These are phyloP conservation scores for Tetracladium maxilliforme DNA, from an alignment of 2,329 filamentous ascomycete species.

Conservation along the genomic window DNA sequence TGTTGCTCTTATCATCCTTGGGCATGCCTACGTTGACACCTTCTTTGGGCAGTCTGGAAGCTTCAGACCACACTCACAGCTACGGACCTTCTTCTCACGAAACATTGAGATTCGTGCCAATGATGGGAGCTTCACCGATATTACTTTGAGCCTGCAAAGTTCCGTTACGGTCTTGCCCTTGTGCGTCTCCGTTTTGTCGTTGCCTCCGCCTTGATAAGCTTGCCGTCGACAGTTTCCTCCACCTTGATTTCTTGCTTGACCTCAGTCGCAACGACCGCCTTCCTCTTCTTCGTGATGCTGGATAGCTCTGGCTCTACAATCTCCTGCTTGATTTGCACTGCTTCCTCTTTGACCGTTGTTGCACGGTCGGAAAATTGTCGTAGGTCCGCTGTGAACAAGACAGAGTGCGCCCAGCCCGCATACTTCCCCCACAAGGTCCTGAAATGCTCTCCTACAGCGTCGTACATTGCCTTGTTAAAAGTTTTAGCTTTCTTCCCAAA, in stretches of 20 bases:
- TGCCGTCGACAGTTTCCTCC: slow-evolving; percentile 2
- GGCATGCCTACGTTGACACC: too few species aligned
- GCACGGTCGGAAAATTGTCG: slow-evolving; percentile 60
- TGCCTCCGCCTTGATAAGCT: slow-evolving; percentile 3
- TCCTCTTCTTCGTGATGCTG: slow-evolving; percentile 12
- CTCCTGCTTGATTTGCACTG: slow-evolving; percentile 16
- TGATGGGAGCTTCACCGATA: too few species aligned
- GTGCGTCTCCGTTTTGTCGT: not conserved
- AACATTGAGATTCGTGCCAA: too few species aligned
- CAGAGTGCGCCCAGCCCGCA: slow-evolving; percentile 94
- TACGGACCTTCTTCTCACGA: not conserved
- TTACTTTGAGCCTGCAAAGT: too few species aligned
- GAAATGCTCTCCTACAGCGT: slow-evolving; percentile 83
- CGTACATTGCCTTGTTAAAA: slow-evolving; percentile 77
- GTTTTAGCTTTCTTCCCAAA: slow-evolving; percentile 80
- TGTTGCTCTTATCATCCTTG: too few species aligned
- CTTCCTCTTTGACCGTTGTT: slow-evolving; percentile 27
- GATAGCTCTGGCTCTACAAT: slow-evolving; percentile 14
- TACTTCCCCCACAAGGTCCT: slow-evolving; percentile 80
- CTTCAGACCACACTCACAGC: not conserved
- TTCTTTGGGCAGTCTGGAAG: too few species aligned
- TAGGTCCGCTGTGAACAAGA: slow-evolving; percentile 88
- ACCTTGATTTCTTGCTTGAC: slow-evolving; percentile 8
- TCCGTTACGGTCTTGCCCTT: not conserved
- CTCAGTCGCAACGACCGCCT: slow-evolving; percentile 10